A percentile compares a stretch with the other conserved stretches of the same genome.
Evolutionary conservation across 306 rosid genomes (phyloP).

Genomic region (Acacia melanoxylon): DNA sequence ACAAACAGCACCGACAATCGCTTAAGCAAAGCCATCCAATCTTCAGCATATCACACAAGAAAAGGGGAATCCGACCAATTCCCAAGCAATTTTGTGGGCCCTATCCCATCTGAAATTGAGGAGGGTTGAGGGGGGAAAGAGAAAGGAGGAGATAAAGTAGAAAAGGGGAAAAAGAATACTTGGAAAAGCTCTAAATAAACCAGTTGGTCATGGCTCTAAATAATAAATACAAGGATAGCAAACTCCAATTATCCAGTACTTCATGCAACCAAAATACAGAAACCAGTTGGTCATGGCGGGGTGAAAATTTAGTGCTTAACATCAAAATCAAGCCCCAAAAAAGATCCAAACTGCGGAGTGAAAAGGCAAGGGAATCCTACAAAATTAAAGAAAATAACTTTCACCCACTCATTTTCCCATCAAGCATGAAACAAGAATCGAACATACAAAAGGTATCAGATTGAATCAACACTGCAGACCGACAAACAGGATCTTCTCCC

Average conservation of each 20-base stretch:
- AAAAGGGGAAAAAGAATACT: not conserved
- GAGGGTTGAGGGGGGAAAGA: not conserved
- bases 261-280: not conserved
- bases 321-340: not conserved
- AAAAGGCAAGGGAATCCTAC: not conserved
- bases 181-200: not conserved
- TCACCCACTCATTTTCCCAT: not conserved
- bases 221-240: too few relatives aligned
- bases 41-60: not conserved
- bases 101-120: not conserved
- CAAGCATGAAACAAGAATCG: conserved; percentile 11
- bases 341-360: not conserved
- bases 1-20: not conserved
- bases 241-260: not conserved
- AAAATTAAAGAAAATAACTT: conserved; percentile 2
- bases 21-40: not conserved
- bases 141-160: not conserved
- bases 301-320: not conserved
- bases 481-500: not conserved
- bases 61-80: conserved; percentile 3
- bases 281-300: conserved; percentile 8
- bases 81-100: not conserved
- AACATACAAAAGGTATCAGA: not conserved
- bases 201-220: too few relatives aligned
- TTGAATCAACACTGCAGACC: conserved; percentile 1